Percentiles rank a stretch among this genome's conserved stretches.
These are phyloP conservation scores for Orbilia javanica DNA, from an alignment of 2,329 filamentous ascomycete genomes.

Conservation along the genomic window DNA sequence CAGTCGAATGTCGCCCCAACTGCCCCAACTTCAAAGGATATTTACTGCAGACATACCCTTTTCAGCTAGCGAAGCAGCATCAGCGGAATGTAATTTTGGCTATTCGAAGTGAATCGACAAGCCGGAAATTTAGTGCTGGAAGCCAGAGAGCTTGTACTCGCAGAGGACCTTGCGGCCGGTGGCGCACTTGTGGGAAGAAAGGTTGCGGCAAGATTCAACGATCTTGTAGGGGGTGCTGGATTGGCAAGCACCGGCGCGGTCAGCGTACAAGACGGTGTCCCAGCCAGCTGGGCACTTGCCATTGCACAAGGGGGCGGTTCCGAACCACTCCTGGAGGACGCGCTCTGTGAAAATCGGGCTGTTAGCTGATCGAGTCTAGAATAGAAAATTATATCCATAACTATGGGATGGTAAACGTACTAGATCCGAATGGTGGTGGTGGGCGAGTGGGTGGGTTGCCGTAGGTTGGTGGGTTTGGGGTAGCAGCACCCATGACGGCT, in stretches of 20 bases:
- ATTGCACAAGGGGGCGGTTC: conserved; percentile 55
- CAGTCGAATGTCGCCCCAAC: conserved; percentile 7
- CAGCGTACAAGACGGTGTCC: conserved; percentile 49
- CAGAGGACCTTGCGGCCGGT: conserved; percentile 53
- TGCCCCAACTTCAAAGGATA: background rate
- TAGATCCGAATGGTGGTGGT: conserved; percentile 17
- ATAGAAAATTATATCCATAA: background rate
- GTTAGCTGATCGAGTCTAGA: background rate
- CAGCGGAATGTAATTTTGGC: background rate
- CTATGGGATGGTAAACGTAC: conserved; percentile 19
- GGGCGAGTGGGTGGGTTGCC: conserved; percentile 18
- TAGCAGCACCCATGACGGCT: conserved; percentile 52
- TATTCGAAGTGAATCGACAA: background rate
- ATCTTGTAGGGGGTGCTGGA: conserved; percentile 55
- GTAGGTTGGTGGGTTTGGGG: conserved; percentile 45
- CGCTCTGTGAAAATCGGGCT: conserved; percentile 32
- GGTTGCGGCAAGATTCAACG: conserved; percentile 53
- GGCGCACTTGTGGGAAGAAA: conserved; percentile 55
- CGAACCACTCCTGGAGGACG: conserved; percentile 58
- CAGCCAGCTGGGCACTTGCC: conserved; percentile 54
- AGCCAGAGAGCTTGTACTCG: conserved; percentile 48
- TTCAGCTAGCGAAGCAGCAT: background rate
- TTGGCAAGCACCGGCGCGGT: conserved; percentile 51
- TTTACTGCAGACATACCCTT: conserved; percentile 33
- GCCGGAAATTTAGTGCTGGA: conserved; percentile 29